phyloP scores from a whole-genome alignment of 2,329 filamentous ascomycete species.

The Aspergillus terreus region DNA sequence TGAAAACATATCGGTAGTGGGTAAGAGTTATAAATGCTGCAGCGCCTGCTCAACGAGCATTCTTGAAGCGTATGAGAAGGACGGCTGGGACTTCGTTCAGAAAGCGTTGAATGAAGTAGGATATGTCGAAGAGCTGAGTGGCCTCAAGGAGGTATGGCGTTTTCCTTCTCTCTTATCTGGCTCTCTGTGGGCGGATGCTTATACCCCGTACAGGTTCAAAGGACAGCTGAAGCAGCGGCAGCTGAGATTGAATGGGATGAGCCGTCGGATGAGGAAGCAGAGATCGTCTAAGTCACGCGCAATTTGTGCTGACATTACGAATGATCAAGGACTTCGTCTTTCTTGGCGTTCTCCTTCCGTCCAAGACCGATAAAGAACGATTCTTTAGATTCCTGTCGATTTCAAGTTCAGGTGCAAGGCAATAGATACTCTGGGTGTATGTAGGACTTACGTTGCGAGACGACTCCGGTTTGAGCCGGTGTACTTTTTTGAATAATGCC shows the following conservation, averaged over 20 bases:
- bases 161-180: conserved; percentile 18
- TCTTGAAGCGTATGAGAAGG: conserved; percentile 48
- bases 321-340: conserved; percentile 43
- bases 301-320: conserved; percentile 1
- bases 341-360: conserved; percentile 55
- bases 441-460: conserved; percentile 66
- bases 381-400: conserved; percentile 71
- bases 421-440: not conserved
- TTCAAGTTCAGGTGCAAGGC: conserved; percentile 7
- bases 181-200: conserved; percentile 11
- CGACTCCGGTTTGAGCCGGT: conserved; percentile 85
- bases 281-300: conserved; percentile 13
- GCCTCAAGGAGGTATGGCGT: conserved; percentile 51
- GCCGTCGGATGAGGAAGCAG: conserved; percentile 36
- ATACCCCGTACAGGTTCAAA: conserved; percentile 38
- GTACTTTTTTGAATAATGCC: conserved; percentile 73
- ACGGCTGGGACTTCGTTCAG: conserved; percentile 60
- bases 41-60: conserved; percentile 60
- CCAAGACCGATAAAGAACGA: conserved; percentile 77
- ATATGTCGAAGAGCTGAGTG: conserved; percentile 62
- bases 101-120: conserved; percentile 58
- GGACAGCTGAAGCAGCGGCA: conserved; percentile 43
- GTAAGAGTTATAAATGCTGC: conserved; percentile 58
- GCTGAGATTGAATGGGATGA: conserved; percentile 46
- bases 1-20: conserved; percentile 55